Evolutionary conservation across 2,329 filamentous ascomycete species (phyloP).

Genomic region (Beauveria caledonica): DNA sequence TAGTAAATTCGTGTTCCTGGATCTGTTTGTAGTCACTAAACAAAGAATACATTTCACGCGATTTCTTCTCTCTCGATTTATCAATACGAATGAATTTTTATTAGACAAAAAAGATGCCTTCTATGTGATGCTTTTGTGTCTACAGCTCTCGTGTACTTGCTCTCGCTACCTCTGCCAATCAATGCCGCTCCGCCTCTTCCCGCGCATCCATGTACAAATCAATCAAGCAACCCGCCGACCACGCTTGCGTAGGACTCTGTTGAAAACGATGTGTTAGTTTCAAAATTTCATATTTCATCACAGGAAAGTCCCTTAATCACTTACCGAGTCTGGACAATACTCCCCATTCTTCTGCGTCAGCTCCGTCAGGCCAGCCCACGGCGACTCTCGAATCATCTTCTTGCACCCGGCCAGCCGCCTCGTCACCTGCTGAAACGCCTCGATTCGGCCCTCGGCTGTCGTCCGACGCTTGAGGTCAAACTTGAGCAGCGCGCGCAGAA

Average conservation of each 20-base stretch:
- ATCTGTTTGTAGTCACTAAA: too few relatives aligned
- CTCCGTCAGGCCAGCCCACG: slow-evolving; percentile 88
- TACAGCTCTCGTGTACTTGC: background rate
- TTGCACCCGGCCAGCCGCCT: slow-evolving; percentile 76
- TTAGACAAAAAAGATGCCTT: background rate
- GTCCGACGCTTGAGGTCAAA: slow-evolving; percentile 71
- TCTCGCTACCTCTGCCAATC: background rate
- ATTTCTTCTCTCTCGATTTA: background rate
- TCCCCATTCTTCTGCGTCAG: slow-evolving; percentile 85
- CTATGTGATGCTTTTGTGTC: background rate
- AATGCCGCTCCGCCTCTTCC: slow-evolving; percentile 33
- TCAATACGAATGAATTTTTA: background rate
- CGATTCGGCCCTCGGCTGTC: slow-evolving; percentile 57
- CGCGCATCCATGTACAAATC: slow-evolving; percentile 92
- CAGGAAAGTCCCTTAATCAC: slow-evolving; percentile 25
- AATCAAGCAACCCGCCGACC: slow-evolving; percentile 90
- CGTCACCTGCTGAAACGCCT: slow-evolving; percentile 93
- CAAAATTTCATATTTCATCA: background rate
- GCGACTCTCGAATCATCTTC: slow-evolving; percentile 67
- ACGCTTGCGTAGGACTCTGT: slow-evolving; percentile 88
- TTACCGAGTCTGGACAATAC: slow-evolving; percentile 78
- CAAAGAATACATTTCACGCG: accelerated
- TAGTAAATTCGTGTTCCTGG: too few relatives aligned
- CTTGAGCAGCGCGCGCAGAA: slow-evolving; percentile 80
- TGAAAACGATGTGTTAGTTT: background rate